phyloP scores from a whole-genome alignment of 768 basidiomycete genomes.

The Dendrothele bispora region DNA sequence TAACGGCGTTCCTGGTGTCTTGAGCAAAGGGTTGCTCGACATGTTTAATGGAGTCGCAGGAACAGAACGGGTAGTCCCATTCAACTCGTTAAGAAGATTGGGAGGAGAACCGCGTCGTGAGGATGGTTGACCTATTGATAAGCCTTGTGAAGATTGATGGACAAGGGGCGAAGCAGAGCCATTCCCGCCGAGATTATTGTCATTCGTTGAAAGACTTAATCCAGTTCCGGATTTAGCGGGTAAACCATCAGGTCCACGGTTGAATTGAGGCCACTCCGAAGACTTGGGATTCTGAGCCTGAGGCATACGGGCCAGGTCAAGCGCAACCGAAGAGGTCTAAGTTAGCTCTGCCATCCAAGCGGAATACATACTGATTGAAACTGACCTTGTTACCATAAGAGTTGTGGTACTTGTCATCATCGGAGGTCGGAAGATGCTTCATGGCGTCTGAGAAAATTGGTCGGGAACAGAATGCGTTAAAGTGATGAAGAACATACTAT shows the following conservation, averaged over 20 bases:
- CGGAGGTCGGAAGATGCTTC: slow-evolving; percentile 82
- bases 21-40: slow-evolving; percentile 49
- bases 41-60: slow-evolving; percentile 77
- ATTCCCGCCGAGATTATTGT: slow-evolving; percentile 42
- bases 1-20: slow-evolving; percentile 69
- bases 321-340: slow-evolving; percentile 78
- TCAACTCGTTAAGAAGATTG: slow-evolving; percentile 58
- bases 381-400: slow-evolving; percentile 66
- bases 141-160: slow-evolving; percentile 59
- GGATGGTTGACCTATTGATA: slow-evolving; percentile 36
- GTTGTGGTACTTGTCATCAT: slow-evolving; percentile 81
- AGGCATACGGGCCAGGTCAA: slow-evolving; percentile 89
- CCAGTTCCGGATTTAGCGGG: slow-evolving; percentile 77
- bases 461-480: slow-evolving; percentile 10
- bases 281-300: slow-evolving; percentile 77
- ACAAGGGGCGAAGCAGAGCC: slow-evolving; percentile 65
- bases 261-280: slow-evolving; percentile 95
- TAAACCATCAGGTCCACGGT: slow-evolving; percentile 61
- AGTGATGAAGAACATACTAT: slow-evolving; percentile 58
- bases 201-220: slow-evolving; percentile 57
- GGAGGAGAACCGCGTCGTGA: slow-evolving; percentile 80
- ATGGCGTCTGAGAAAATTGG: slow-evolving; percentile 66
- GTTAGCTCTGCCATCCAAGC: slow-evolving; percentile 2
- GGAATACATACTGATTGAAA: slow-evolving; percentile 1
- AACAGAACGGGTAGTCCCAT: slow-evolving; percentile 71